phyloP scores from a whole-genome alignment of 2,329 filamentous ascomycete genomes.

The Pseudogymnoascus sp. region DNA sequence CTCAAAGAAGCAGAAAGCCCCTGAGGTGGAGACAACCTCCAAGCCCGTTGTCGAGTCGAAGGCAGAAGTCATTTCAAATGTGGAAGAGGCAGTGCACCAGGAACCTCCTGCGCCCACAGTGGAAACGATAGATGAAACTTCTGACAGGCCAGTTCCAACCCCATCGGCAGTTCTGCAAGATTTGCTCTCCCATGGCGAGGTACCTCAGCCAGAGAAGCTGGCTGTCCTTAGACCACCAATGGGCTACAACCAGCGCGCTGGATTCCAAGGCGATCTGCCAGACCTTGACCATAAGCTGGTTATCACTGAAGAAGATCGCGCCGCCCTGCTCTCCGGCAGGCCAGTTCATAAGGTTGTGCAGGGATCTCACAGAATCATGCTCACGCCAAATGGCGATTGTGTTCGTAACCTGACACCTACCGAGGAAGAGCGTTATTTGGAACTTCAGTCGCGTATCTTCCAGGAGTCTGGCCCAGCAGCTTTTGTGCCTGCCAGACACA shows the following conservation, averaged over 20 bases:
- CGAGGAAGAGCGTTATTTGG: slow-evolving; percentile 63
- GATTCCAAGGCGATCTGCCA: slow-evolving; percentile 22
- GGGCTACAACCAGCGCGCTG: slow-evolving; percentile 29
- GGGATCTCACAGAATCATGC: slow-evolving; percentile 55
- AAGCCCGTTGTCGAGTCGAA: slow-evolving; percentile 18
- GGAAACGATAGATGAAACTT: slow-evolving; percentile 24
- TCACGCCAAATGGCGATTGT: slow-evolving; percentile 70
- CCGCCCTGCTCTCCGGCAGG: slow-evolving; percentile 46
- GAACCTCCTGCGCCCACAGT: slow-evolving; percentile 17
- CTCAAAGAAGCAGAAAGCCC: slow-evolving; percentile 11
- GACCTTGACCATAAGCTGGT: slow-evolving; percentile 35
- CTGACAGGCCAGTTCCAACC: slow-evolving; percentile 25
- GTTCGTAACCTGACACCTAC: slow-evolving; percentile 63
- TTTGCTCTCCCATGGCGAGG: slow-evolving; percentile 30
- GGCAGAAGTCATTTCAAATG: slow-evolving; percentile 10
- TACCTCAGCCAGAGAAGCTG: slow-evolving; percentile 33
- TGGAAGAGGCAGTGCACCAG: slow-evolving; percentile 17
- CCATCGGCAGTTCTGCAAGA: slow-evolving; percentile 32
- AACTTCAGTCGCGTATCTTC: slow-evolving; percentile 56
- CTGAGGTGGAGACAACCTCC: slow-evolving; percentile 16
- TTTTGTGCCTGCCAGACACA: slow-evolving; percentile 50
- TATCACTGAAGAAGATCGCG: slow-evolving; percentile 48
- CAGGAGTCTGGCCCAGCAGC: slow-evolving; percentile 46
- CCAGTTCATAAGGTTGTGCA: slow-evolving; percentile 57
- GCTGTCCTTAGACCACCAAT: slow-evolving; percentile 35